phyloP scores from a whole-genome alignment of 768 basidiomycete species.

The Pisolithus albus region DNA sequence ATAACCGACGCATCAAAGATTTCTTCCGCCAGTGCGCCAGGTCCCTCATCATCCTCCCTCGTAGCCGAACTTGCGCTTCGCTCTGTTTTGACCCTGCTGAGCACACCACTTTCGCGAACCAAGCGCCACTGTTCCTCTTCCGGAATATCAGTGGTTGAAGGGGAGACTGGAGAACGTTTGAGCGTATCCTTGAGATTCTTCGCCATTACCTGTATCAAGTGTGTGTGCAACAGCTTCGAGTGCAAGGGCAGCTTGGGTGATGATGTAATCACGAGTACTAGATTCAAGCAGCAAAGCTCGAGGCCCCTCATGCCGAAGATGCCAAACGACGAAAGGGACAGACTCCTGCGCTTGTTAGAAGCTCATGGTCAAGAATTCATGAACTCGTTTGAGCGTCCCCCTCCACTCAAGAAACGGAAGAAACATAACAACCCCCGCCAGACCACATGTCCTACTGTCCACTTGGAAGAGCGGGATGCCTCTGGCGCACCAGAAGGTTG shows the following conservation, averaged over 20 bases:
- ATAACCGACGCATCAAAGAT: slow-evolving; percentile 58
- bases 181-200: slow-evolving; percentile 18
- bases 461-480: slow-evolving; percentile 39
- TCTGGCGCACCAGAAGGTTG: slow-evolving; percentile 14
- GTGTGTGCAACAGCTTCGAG: background rate
- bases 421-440: slow-evolving; percentile 12
- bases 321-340: slow-evolving; percentile 20
- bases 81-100: slow-evolving; percentile 31
- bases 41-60: slow-evolving; percentile 28
- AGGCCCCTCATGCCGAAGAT: slow-evolving; percentile 5
- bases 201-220: slow-evolving; percentile 17
- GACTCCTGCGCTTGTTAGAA: slow-evolving; percentile 36
- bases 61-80: slow-evolving; percentile 1
- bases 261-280: too few species aligned
- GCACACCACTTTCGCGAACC: slow-evolving; percentile 57
- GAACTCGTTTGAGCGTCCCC: slow-evolving; percentile 30
- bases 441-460: slow-evolving; percentile 8
- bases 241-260: too few species aligned
- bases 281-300: background rate
- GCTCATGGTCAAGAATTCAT: slow-evolving; percentile 44
- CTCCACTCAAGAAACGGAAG: slow-evolving; percentile 10
- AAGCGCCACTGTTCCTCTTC: slow-evolving; percentile 78
- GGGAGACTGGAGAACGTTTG: slow-evolving; percentile 8
- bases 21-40: slow-evolving; percentile 51
- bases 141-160: slow-evolving; percentile 43